These are phyloP conservation scores for Rhizopus delemar DNA, from an alignment of 371 early-diverging fungal species.

Conservation along the genomic window DNA sequence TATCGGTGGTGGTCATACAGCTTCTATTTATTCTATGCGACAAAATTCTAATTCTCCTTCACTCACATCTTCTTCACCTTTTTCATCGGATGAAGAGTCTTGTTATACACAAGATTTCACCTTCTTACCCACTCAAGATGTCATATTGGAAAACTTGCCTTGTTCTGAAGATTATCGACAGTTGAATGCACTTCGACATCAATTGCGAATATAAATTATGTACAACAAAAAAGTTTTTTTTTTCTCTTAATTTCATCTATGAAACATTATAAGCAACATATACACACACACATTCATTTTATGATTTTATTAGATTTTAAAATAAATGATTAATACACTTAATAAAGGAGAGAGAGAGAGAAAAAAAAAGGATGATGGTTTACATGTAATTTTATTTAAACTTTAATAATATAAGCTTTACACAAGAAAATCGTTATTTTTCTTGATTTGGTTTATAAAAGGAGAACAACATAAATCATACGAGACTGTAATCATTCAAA, in stretches of 20 bases:
- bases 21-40: slow-evolving; percentile 19
- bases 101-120: neutral
- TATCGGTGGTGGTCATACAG: slow-evolving; percentile 34
- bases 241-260: neutral
- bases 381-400: no score
- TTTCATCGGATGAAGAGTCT: slow-evolving; percentile 38
- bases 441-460: no score
- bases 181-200: slow-evolving; percentile 40
- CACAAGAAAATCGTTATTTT: no score
- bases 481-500: no score
- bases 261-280: no score
- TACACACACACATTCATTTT: no score
- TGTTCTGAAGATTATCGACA: slow-evolving; percentile 51
- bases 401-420: no score
- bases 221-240: neutral
- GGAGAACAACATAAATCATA: no score
- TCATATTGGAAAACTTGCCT: slow-evolving; percentile 39
- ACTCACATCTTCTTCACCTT: slow-evolving; percentile 33
- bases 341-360: no score
- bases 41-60: slow-evolving; percentile 21
- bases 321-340: no score
- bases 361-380: no score
- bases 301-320: no score
- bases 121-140: slow-evolving; percentile 28
- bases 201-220: slow-evolving; percentile 35